phyloP scores from a whole-genome alignment of 352 stramenopile species.

The Blastocystis sp. region DNA sequence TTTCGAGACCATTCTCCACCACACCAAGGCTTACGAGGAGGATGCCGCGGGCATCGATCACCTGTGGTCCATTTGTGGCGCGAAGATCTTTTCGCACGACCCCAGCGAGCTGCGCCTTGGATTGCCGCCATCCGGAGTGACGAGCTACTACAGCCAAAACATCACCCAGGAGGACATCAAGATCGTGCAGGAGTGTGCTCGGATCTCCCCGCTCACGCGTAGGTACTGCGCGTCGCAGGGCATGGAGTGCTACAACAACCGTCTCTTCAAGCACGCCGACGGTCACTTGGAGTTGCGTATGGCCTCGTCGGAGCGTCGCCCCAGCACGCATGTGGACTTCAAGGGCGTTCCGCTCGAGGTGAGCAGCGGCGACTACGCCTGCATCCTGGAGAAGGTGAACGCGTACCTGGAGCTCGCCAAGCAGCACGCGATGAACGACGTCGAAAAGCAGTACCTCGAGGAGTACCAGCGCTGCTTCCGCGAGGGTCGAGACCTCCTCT shows the following conservation, averaged over 20 bases:
- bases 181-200: constrained; percentile 42
- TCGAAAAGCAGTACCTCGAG: constrained; percentile 47
- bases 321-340: constrained; percentile 9
- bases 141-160: constrained; percentile 72
- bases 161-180: constrained; percentile 70
- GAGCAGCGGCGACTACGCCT: constrained; percentile 63
- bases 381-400: constrained; percentile 51
- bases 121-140: constrained; percentile 32
- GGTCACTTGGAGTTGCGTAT: constrained; percentile 70
- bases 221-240: constrained; percentile 58
- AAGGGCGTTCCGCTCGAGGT: constrained; percentile 2
- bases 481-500: neutral
- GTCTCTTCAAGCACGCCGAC: constrained; percentile 75
- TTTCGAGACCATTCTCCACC: constrained; percentile 42
- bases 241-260: constrained; percentile 75
- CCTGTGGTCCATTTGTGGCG: constrained; percentile 34
- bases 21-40: constrained; percentile 22
- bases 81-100: constrained; percentile 69
- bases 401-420: constrained; percentile 35
- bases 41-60: constrained; percentile 3
- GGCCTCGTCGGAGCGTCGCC: constrained; percentile 37
- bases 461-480: constrained; percentile 54
- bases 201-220: neutral
- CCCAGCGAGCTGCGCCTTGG: constrained; percentile 54
- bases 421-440: constrained; percentile 40